These are phyloP conservation scores for Vickermania ingenoplastis DNA, from an alignment of 208 protist species.

Conservation along the genomic window DNA sequence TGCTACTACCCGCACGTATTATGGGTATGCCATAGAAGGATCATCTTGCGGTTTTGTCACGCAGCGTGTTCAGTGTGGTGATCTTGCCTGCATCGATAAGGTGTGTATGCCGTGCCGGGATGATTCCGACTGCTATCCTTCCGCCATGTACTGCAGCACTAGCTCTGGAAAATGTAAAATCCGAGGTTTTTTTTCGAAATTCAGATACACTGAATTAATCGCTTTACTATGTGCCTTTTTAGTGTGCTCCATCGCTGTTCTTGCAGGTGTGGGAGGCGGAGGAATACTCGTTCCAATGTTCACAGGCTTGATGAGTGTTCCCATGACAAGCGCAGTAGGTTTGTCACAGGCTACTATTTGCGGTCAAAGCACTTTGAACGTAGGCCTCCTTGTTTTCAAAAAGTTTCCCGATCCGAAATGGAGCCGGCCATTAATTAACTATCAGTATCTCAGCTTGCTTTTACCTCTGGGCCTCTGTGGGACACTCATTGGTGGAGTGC, in stretches of 20 bases:
- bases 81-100: not conserved
- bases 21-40: not conserved
- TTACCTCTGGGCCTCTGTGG: slow-evolving; percentile 66
- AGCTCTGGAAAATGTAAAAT: not conserved
- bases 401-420: slow-evolving; percentile 35
- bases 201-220: slow-evolving; percentile 18
- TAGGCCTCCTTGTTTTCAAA: slow-evolving; percentile 43
- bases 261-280: slow-evolving; percentile 76
- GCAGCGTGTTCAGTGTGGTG: slow-evolving; percentile 1
- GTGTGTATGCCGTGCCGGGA: not conserved
- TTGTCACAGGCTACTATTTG: slow-evolving; percentile 83
- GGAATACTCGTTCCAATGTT: slow-evolving; percentile 83
- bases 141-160: not conserved
- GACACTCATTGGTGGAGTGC: slow-evolving; percentile 55
- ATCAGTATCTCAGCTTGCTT: slow-evolving; percentile 70
- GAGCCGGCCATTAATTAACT: slow-evolving; percentile 77
- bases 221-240: slow-evolving; percentile 42
- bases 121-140: slow-evolving; percentile 1
- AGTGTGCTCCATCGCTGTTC: slow-evolving; percentile 58
- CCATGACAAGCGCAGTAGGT: slow-evolving; percentile 52
- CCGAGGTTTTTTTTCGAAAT: slow-evolving; percentile 9
- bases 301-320: slow-evolving; percentile 30
- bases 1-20: not conserved
- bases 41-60: not conserved
- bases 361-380: slow-evolving; percentile 73